Base-by-base conservation (phyloP, 768 basidiomycete genomes). In the Pleurotus cornucopiae region DNA sequence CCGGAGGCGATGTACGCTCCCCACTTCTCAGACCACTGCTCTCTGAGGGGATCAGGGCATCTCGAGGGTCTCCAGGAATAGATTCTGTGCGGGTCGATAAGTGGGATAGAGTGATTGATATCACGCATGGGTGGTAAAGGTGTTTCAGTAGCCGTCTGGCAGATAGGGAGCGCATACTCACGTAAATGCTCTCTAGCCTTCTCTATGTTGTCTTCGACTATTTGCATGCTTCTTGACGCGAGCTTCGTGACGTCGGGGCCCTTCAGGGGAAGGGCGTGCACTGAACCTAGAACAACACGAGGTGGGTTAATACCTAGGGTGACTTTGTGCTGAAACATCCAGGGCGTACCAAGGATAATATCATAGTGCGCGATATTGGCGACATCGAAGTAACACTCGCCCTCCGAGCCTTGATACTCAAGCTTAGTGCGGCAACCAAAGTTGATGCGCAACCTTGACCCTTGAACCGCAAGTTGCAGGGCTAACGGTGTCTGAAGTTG, bases 51-150 rank as follows among this genome's bases (percentile, higher is more conserved):
- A 6, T 72, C 67, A 0, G 68, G 62, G 45, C 71, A 72, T 20
- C 60, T 49, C 0, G 71, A 60, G 5, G 58, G 59, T 6, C 61
- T 60, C 18, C 61, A 66, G 0, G 60, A 48, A 46, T 69, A 69
- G 7, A 26, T 16, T 38, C 62, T 61, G 2, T 54, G 20, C 9
- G 63, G 58, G 37, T 72, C 64, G 9, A 68, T 69, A 7, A 73
- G 56, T 1, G 65, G 64, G 9, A 73, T 73, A 0, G 46, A 41
- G 49, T 73, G 72, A 49, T 73, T 73, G 4, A 73, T 62, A 1
- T 56, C 68, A 6, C 68, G 3, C 12, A 67, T 34, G 1, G 71
- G 69, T 2, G 73, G 72, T 16, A 73, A 34, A 7, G 52, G 55
- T 6, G 52, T 46, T 26, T 61, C 56, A 1, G 55, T n/a, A 6